A percentile compares a stretch with the other conserved stretches of the same genome.
Evolutionary conservation across 2,329 filamentous ascomycete species (phyloP).

Genomic region (Aphanocladium album): DNA sequence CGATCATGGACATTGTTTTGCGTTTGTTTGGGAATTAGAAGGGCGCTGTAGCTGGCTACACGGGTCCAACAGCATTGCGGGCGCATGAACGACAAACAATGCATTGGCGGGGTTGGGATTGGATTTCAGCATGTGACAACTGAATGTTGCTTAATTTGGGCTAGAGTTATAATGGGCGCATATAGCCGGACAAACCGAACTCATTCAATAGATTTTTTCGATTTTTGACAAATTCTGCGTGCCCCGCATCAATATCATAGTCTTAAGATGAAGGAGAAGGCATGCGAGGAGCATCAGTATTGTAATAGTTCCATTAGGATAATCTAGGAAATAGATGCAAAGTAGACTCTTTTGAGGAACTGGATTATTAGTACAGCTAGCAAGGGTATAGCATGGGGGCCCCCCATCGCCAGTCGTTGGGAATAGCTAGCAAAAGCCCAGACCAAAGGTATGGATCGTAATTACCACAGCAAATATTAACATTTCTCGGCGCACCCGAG

Average conservation of each 20-base stretch:
- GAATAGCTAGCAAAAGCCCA: background rate
- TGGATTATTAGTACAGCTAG: background rate
- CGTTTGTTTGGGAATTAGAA: background rate
- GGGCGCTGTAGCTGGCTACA: background rate
- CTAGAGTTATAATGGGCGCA: background rate
- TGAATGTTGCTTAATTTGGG: background rate
- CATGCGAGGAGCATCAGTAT: background rate
- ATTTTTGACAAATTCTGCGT: background rate
- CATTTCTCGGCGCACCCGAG: background rate
- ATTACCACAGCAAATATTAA: background rate
- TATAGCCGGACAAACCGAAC: background rate
- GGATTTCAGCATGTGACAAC: background rate
- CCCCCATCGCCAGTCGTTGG: background rate
- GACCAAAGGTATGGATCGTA: background rate
- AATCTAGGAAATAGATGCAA: background rate
- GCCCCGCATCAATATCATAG: no score
- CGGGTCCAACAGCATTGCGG: background rate
- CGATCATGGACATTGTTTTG: background rate
- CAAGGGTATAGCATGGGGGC: background rate
- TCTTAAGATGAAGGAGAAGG: no score
- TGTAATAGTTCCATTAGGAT: background rate
- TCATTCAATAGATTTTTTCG: background rate
- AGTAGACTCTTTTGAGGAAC: background rate
- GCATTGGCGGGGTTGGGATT: background rate
- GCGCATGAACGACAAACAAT: background rate